Evolutionary conservation across 768 basidiomycete genomes (phyloP).

Genomic region (Mycena vulgaris): DNA sequence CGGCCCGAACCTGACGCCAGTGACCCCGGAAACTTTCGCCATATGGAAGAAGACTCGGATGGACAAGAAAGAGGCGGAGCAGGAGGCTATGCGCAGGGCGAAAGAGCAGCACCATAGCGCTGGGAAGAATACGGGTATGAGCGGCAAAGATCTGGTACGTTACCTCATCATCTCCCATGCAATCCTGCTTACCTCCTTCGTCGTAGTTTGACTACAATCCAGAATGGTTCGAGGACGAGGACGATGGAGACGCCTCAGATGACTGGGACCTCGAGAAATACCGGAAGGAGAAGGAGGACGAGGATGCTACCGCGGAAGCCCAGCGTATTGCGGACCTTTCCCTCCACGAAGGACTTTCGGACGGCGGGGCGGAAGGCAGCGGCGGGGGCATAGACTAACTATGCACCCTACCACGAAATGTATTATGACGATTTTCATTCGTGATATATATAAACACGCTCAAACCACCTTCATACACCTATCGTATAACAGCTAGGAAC

Average conservation of each 20-base stretch:
- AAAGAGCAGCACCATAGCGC: constrained; percentile 88
- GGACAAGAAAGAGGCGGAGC: constrained; percentile 95
- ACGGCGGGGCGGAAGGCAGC: constrained; percentile 49
- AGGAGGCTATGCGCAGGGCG: constrained; percentile 83
- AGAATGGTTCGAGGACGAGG: constrained; percentile 91
- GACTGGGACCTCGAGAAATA: constrained; percentile 76
- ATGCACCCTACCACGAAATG: neutral
- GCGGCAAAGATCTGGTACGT: constrained; percentile 92
- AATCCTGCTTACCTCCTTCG: constrained; percentile 13
- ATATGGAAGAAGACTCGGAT: constrained; percentile 95
- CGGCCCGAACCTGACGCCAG: constrained; percentile 90
- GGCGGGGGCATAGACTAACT: constrained; percentile 43
- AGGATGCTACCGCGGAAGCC: constrained; percentile 69
- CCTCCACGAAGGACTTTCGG: constrained; percentile 49
- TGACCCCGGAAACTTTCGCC: constrained; percentile 92
- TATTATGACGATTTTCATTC: constrained; percentile 24
- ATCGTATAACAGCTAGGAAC: constrained; percentile 33
- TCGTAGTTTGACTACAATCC: constrained; percentile 94
- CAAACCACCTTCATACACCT: neutral
- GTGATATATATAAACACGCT: constrained; percentile 25
- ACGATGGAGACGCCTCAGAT: constrained; percentile 64
- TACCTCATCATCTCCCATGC: constrained; percentile 20
- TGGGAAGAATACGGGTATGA: constrained; percentile 95
- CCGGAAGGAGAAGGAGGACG: constrained; percentile 73
- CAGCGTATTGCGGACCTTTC: constrained; percentile 64